Evolutionary conservation across 192 early-diverging fungal genomes (phyloP), one percentile per base, ranked within the genome.

Genomic region (Coemansia erecta): DNA sequence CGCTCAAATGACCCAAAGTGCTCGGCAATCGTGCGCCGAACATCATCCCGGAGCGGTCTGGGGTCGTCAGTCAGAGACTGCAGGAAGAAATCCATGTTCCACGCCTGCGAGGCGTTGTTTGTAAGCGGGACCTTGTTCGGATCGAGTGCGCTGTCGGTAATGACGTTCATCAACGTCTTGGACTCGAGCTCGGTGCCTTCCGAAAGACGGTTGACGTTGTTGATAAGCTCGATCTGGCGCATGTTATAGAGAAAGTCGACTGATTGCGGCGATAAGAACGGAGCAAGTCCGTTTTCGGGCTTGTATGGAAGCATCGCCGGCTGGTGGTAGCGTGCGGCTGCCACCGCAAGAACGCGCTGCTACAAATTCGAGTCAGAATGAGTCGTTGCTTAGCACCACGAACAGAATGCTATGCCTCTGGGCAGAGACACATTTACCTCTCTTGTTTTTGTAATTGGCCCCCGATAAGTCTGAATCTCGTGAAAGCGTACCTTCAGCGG

Each of bases 41-140:
- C 44, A 23, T 70, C 64, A 33, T 64, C 62, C 17, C 60, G 26
- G 24, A 64, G 53, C 4, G 62, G 47, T 53, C 33, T 41, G 6
- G 61, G 53, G 9, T 77, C 58, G 15, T 43, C 58, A 2, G 72
- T 67, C 63, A 79, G 37, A 19, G 76, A 53, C 47, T 76, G 56
- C 18, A 82, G 53, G 65, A 79, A 82, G 61, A 82, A 82, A 47
- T 75, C 71, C 35, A 72, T 71, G 66, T 70, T 75, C 81, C 81
- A 82, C 14, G 81, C 81, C 63, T 82, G 81, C 51, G 81, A 79
- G 14, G 81, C 71, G 44, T 75, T 67, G 64, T 78, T 82, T 24
- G 59, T 56, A 28, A 79, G 50, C 33, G 72, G 50, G 9, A 53
- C 43, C 55, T 72, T 68, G 31, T 61, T 59, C 0, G 81, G 65